phyloP scores from a whole-genome alignment of 2,329 filamentous ascomycete species.

The Cladophialophora psammophila region DNA sequence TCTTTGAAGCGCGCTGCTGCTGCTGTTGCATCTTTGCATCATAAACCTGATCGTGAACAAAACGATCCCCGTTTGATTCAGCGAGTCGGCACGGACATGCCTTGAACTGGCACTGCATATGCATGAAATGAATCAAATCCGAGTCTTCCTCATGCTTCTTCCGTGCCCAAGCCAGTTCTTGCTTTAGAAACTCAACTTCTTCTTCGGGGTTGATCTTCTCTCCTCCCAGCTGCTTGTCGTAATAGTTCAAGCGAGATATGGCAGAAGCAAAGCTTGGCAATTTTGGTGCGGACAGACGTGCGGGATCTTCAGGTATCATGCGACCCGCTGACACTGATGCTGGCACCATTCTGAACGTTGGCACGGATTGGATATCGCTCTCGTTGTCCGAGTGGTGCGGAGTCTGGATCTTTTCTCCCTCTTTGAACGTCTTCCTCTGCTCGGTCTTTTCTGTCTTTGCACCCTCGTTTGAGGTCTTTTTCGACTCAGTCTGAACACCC shows the following conservation, averaged over 20 bases:
- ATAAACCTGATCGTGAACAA: slow-evolving; percentile 51
- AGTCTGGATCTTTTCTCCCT: slow-evolving; percentile 6
- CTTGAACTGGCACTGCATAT: slow-evolving; percentile 59
- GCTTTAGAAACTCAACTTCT: slow-evolving; percentile 54
- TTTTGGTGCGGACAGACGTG: neutral
- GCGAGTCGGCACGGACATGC: slow-evolving; percentile 57
- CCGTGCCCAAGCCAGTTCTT: slow-evolving; percentile 61
- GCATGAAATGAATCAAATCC: slow-evolving; percentile 62
- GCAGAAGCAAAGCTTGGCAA: slow-evolving; percentile 22
- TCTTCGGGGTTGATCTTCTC: slow-evolving; percentile 45
- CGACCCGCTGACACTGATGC: neutral
- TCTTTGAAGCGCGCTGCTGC: slow-evolving; percentile 31
- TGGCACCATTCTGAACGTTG: neutral
- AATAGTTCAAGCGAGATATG: slow-evolving; percentile 20
- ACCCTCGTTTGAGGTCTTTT: neutral
- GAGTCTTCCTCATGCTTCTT: slow-evolving; percentile 58
- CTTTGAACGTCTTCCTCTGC: neutral
- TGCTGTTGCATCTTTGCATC: slow-evolving; percentile 34
- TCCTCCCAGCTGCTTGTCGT: slow-evolving; percentile 41
- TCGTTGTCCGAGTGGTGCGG: slow-evolving; percentile 1
- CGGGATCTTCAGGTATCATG: neutral
- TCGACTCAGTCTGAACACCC: slow-evolving; percentile 12
- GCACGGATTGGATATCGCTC: neutral
- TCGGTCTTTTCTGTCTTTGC: neutral
- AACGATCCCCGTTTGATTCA: slow-evolving; percentile 50